Evolutionary conservation across 2,329 filamentous ascomycete species (phyloP).

Genomic region (Nectriaceae sp.): DNA sequence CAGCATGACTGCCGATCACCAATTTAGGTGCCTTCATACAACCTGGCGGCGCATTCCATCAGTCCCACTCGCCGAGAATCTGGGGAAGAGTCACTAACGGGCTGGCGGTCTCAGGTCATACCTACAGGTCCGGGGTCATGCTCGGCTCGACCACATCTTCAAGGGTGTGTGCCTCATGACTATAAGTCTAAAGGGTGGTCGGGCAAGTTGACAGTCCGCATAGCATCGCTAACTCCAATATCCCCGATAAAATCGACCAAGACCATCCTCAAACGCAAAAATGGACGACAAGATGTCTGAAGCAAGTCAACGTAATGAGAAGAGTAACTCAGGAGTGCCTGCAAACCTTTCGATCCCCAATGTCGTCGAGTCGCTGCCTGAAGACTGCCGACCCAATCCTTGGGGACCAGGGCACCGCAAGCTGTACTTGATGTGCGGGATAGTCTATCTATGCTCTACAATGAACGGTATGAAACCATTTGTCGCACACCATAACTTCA

Average conservation of each 20-base stretch:
- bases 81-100: neutral
- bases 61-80: neutral
- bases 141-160: neutral
- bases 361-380: neutral
- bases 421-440: conserved; percentile 12
- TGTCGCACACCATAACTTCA: neutral
- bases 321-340: neutral
- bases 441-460: conserved; percentile 39
- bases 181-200: neutral
- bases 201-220: neutral
- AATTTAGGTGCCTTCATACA: neutral
- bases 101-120: neutral
- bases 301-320: neutral
- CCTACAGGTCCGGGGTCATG: neutral
- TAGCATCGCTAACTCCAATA: neutral
- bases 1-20: neutral
- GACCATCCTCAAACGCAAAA: neutral
- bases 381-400: conserved; percentile 7
- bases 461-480: conserved; percentile 37
- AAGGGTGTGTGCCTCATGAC: neutral
- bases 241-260: neutral
- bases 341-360: neutral
- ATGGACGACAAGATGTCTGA: neutral
- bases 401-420: conserved; percentile 13
- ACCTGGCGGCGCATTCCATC: neutral